Percentiles rank a stretch among this genome's conserved stretches.
Conservation (phyloP, 2,329 filamentous ascomycete species). For the Aspergillus cejpii region DNA sequence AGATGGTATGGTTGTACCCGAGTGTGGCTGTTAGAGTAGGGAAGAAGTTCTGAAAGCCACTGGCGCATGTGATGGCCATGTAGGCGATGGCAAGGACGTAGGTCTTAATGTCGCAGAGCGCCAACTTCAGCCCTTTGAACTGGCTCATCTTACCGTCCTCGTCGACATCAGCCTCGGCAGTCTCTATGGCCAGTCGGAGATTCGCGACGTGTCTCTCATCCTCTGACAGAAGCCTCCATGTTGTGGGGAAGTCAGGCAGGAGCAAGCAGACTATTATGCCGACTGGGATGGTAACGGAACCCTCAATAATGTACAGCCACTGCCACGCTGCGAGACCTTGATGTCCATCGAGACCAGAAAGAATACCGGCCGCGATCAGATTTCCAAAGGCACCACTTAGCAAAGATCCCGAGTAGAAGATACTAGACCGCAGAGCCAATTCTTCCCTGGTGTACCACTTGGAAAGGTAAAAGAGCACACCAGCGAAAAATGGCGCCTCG, state of each 20-base stretch:
- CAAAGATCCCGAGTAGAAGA: slow-evolving; percentile 48
- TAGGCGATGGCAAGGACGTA: slow-evolving; percentile 43
- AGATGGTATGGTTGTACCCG: slow-evolving; percentile 41
- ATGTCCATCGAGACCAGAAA: slow-evolving; percentile 34
- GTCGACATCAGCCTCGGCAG: slow-evolving; percentile 46
- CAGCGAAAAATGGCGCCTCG: slow-evolving; percentile 45
- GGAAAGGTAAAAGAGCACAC: slow-evolving; percentile 44
- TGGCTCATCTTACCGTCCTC: slow-evolving; percentile 45
- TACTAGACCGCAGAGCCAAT: slow-evolving; percentile 46
- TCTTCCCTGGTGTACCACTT: slow-evolving; percentile 51
- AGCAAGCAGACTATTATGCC: slow-evolving; percentile 30
- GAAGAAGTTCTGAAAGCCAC: slow-evolving; percentile 54
- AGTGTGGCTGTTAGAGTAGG: slow-evolving; percentile 46
- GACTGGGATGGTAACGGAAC: slow-evolving; percentile 30
- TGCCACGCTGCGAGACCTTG: slow-evolving; percentile 36
- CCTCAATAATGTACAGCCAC: slow-evolving; percentile 40
- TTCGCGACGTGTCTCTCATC: slow-evolving; percentile 46
- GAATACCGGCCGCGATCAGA: slow-evolving; percentile 49
- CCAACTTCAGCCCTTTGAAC: slow-evolving; percentile 46
- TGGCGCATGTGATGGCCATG: slow-evolving; percentile 45
- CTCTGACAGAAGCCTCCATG: slow-evolving; percentile 39
- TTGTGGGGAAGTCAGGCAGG: slow-evolving; percentile 42
- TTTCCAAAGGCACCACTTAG: slow-evolving; percentile 49
- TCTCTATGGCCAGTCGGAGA: slow-evolving; percentile 47
- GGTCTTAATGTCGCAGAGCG: slow-evolving; percentile 47